Conservation (phyloP, 108 stramenopile species). For the Nitzschia sp. region DNA sequence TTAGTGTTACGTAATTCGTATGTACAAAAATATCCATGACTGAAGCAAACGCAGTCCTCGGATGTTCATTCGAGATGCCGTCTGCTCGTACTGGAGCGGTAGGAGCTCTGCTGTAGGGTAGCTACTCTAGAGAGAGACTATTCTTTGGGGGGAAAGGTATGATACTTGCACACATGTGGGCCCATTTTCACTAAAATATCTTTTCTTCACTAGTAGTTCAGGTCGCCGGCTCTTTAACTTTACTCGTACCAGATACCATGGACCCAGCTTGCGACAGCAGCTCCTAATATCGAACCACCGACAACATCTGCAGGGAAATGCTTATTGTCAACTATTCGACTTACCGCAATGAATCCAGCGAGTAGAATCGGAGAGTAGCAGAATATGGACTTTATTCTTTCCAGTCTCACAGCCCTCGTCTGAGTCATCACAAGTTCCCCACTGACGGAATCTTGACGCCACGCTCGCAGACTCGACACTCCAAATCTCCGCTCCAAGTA, state of each 20-base stretch:
- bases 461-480: background rate
- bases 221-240: background rate
- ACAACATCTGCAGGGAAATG: slow-evolving; percentile 73
- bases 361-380: slow-evolving; percentile 38
- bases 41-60: no score
- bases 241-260: slow-evolving; percentile 40
- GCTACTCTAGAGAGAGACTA: no score
- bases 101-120: no score
- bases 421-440: background rate
- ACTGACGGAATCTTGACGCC: background rate
- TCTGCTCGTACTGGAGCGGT: no score
- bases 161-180: no score
- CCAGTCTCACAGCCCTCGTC: background rate
- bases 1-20: no score
- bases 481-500: slow-evolving; percentile 43
- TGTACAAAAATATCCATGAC: no score
- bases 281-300: slow-evolving; percentile 54
- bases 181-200: no score
- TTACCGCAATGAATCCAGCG: slow-evolving; percentile 46
- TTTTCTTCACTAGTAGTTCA: no score
- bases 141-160: background rate
- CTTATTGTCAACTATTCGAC: slow-evolving; percentile 53
- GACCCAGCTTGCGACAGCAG: slow-evolving; percentile 25
- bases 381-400: slow-evolving; percentile 17
- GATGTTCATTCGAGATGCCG: no score